Evolutionary conservation across 2,329 filamentous ascomycete genomes (phyloP).

Genomic region (Huntiella decipiens): DNA sequence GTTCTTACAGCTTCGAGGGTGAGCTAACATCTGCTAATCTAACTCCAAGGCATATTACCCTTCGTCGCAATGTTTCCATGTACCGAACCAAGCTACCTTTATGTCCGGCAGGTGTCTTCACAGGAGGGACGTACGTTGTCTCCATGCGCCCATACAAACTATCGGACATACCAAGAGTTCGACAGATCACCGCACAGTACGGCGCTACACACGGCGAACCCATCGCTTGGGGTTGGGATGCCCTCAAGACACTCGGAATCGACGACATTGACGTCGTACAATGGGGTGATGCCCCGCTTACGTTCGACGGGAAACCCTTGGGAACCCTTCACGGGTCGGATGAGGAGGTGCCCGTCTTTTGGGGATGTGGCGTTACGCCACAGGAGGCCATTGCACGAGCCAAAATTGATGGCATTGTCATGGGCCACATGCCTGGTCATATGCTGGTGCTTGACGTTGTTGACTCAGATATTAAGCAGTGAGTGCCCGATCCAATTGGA

Average conservation of each 20-base stretch:
- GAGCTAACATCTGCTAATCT: constrained; percentile 33
- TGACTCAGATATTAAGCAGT: background rate
- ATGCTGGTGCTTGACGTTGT: constrained; percentile 39
- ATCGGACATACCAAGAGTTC: constrained; percentile 30
- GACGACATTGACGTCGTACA: constrained; percentile 30
- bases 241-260: constrained; percentile 32
- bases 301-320: constrained; percentile 21
- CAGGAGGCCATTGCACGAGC: constrained; percentile 43
- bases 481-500: too few species aligned
- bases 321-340: constrained; percentile 17
- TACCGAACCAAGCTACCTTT: constrained; percentile 39
- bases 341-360: constrained; percentile 35
- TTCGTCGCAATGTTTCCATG: constrained; percentile 37
- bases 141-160: constrained; percentile 41
- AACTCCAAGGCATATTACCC: constrained; percentile 28
- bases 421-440: constrained; percentile 42
- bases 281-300: constrained; percentile 34
- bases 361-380: constrained; percentile 44
- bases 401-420: constrained; percentile 32
- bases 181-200: constrained; percentile 35
- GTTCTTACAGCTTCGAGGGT: constrained; percentile 43
- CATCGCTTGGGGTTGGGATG: constrained; percentile 46
- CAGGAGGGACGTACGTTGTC: constrained; percentile 34
- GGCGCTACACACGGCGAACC: constrained; percentile 42
- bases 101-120: constrained; percentile 38